Evolutionary conservation across 768 basidiomycete genomes (phyloP).

Genomic region (Lactarius evosmus): DNA sequence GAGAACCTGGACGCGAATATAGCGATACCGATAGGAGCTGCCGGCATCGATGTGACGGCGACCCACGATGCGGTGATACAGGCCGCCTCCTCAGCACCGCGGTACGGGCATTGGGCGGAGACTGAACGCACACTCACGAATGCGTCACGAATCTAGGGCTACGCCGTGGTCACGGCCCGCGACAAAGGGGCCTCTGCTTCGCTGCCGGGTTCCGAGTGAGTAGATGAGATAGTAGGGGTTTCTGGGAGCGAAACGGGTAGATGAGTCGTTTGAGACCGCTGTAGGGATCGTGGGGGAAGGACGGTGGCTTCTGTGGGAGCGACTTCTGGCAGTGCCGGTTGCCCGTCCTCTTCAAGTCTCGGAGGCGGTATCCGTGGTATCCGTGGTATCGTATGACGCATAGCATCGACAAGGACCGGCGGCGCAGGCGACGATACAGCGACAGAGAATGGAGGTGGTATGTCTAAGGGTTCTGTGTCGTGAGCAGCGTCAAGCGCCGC

Average conservation of each 20-base stretch:
- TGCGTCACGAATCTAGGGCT: not conserved
- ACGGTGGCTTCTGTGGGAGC: not conserved
- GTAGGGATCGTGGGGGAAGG: not conserved
- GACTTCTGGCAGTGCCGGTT: not conserved
- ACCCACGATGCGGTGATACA: not conserved
- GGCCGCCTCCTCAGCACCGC: not conserved
- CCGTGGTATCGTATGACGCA: not conserved
- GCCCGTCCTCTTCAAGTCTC: not conserved
- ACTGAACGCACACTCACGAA: not conserved
- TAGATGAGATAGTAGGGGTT: not conserved
- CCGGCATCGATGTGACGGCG: not conserved
- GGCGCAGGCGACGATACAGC: conserved; percentile 33
- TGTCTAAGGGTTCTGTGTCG: conserved; percentile 27
- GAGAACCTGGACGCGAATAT: not conserved
- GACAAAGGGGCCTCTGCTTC: not conserved
- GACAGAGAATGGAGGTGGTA: conserved; percentile 31
- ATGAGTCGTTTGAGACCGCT: not conserved
- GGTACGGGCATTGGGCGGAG: not conserved
- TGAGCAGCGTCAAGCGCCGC: conserved; percentile 23
- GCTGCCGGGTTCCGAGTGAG: not conserved
- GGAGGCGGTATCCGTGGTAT: not conserved
- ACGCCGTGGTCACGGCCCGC: not conserved
- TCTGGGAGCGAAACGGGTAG: not conserved
- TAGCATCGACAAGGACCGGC: conserved; percentile 30
- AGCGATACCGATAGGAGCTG: not conserved